Base-by-base conservation (phyloP, 2,329 filamentous ascomycete genomes). In the Penicillium sp. region DNA sequence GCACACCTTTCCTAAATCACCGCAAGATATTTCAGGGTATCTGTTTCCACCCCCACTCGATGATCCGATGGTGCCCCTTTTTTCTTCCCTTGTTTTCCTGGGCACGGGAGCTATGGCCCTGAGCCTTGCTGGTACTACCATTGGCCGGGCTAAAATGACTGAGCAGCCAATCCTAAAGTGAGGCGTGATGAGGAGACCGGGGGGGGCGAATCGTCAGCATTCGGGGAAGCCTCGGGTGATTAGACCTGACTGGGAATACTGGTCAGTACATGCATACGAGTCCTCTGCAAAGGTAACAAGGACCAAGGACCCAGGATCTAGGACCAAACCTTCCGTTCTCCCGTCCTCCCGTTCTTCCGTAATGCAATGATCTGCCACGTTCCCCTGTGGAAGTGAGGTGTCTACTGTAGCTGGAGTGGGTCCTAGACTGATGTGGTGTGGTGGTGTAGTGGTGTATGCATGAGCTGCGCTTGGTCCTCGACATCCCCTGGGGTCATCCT, bases 61-160 rank as follows among this genome's bases (percentile, higher is more conserved):
- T n/a, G 36, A 24, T 34, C 43, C 28, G 43, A 15, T 31, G 28
- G 28, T 45, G 43, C 43, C 21, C 31, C 31, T 45, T 24, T 34
- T 21, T 23, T 29, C 31, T 21, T 23, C 18, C 24, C 24, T 26
- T 26, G 24, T 26, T 26, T 1, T 26, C 24, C 24, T 26, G 24
- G 24, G 42, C 31, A 83, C 3, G 24, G 41, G 41, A 42, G 23
- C 41, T 42, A 42, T 28, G 23, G 41, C 41, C 41, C 21, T 42
- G 18, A n/a, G 34, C 10, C 34, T 18, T 21, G 34, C 9, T 2
- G 16, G 36, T 39, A 39, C 18, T n/a, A 39, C 36, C 18, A 39
- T 39, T 39, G 36, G 36, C 36, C 16, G 36, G 36, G 16, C 13
- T 39, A 12, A 39, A 38, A 39, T 39, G 36, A 39, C 16, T 18